Conservation (phyloP, 2,329 filamentous ascomycete genomes). For the Xylaria polymorpha region DNA sequence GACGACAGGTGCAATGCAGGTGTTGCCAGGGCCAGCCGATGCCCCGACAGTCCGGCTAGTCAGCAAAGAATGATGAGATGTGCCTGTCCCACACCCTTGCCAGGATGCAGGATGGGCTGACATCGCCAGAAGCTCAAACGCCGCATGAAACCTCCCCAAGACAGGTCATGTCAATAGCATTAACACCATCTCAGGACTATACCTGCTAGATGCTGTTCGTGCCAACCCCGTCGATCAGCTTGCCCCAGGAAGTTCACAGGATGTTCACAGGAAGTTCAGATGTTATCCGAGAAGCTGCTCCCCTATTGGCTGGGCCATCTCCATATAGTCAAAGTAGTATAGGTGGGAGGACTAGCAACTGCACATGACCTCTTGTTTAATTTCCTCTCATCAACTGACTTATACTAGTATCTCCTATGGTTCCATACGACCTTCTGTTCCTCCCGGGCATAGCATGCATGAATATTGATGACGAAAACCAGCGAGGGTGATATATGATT, state of each 20-base stretch:
- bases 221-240: slow-evolving; percentile 9
- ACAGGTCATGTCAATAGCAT: slow-evolving; percentile 7
- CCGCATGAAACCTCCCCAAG: slow-evolving; percentile 27
- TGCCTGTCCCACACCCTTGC: slow-evolving; percentile 1
- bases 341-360: slow-evolving; percentile 25
- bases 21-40: slow-evolving; percentile 31
- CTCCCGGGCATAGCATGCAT: slow-evolving; percentile 8
- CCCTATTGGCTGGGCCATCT: slow-evolving; percentile 26
- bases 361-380: slow-evolving; percentile 37
- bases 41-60: slow-evolving; percentile 23
- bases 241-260: slow-evolving; percentile 9
- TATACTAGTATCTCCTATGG: background rate
- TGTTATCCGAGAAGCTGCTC: background rate
- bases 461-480: background rate
- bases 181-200: slow-evolving; percentile 16
- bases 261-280: background rate
- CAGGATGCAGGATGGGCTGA: slow-evolving; percentile 19
- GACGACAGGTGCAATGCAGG: slow-evolving; percentile 17
- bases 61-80: background rate
- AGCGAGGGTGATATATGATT: background rate
- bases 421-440: slow-evolving; percentile 2
- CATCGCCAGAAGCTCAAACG: slow-evolving; percentile 28
- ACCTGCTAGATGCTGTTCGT: background rate
- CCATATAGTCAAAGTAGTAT: slow-evolving; percentile 27
- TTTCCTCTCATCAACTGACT: slow-evolving; percentile 37